A percentile compares a stretch with the other conserved stretches of the same genome.
phyloP scores from a whole-genome alignment of 345 rosid genomes.

The Populus simonii region DNA sequence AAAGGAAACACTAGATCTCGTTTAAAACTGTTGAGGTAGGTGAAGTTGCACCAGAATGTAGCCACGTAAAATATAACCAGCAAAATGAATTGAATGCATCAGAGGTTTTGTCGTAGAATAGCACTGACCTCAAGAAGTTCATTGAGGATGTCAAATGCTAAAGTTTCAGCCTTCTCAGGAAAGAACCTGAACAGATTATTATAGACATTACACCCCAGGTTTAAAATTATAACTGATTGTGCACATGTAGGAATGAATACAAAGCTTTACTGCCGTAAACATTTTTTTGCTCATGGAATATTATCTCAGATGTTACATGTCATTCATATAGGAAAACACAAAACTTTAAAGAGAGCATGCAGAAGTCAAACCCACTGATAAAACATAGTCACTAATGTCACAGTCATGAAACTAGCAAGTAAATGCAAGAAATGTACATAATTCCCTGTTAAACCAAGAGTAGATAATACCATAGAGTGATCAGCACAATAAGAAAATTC shows the following conservation, averaged over 20 bases:
- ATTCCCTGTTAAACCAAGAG: not conserved
- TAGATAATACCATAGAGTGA: not conserved
- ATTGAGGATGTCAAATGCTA: constrained; percentile 59
- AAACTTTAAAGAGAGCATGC: not conserved
- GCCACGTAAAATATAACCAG: not conserved
- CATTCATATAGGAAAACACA: not conserved
- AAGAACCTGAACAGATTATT: constrained; percentile 58
- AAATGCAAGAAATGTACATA: not conserved
- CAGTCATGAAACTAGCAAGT: not conserved
- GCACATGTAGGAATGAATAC: too few species aligned
- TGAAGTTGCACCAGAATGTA: not conserved
- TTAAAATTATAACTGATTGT: constrained; percentile 1
- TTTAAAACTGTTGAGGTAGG: not conserved
- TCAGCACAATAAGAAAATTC: not conserved
- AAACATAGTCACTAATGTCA: not conserved
- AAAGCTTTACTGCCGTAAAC: not conserved
- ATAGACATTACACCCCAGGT: constrained; percentile 14
- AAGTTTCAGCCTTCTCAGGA: constrained; percentile 67
- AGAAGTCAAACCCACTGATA: not conserved
- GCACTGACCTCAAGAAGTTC: constrained; percentile 61
- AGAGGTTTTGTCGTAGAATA: not conserved
- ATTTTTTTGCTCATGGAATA: not conserved
- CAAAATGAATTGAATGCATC: not conserved
- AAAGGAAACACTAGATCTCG: not conserved
- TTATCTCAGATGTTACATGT: not conserved